Conservation (phyloP, 148 eudicot genomes). For the Dianthus caryophyllus region DNA sequence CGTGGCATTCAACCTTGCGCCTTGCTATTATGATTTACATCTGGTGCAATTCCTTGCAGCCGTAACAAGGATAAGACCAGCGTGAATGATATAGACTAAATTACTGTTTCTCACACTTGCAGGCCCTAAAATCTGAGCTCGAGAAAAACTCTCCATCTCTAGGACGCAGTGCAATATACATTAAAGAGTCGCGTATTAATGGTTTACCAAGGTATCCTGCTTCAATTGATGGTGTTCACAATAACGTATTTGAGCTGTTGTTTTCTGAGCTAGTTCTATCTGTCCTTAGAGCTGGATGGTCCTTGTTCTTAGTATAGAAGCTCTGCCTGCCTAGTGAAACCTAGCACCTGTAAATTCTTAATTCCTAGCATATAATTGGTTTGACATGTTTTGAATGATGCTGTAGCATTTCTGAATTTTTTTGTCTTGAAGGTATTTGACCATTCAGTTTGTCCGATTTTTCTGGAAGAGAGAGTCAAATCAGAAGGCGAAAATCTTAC, state of each 20-base stretch:
- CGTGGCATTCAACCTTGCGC: background rate
- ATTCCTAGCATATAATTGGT: background rate
- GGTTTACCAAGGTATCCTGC: slow-evolving; percentile 74
- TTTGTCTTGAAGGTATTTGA: slow-evolving; percentile 59
- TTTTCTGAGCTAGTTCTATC: background rate
- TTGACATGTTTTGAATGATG: background rate
- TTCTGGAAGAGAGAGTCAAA: slow-evolving; percentile 99
- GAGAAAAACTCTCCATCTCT: slow-evolving; percentile 85
- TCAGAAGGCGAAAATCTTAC: slow-evolving; percentile 94
- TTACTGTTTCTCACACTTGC: slow-evolving; percentile 16
- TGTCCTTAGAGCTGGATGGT: background rate
- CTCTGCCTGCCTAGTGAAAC: background rate
- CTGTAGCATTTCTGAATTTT: background rate
- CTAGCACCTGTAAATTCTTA: background rate
- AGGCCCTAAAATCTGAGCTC: slow-evolving; percentile 88
- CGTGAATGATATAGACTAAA: background rate
- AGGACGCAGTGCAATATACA: slow-evolving; percentile 80
- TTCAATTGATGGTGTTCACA: background rate
- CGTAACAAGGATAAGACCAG: background rate
- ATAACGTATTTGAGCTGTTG: background rate
- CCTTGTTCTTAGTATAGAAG: background rate
- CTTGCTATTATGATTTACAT: background rate
- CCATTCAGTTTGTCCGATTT: slow-evolving; percentile 93
- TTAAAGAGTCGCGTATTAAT: slow-evolving; percentile 78
- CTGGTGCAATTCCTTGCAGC: background rate